These are phyloP conservation scores for Kluyveromyces sp. DNA, from an alignment of 1,139 yeast genomes.

Conservation along the genomic window DNA sequence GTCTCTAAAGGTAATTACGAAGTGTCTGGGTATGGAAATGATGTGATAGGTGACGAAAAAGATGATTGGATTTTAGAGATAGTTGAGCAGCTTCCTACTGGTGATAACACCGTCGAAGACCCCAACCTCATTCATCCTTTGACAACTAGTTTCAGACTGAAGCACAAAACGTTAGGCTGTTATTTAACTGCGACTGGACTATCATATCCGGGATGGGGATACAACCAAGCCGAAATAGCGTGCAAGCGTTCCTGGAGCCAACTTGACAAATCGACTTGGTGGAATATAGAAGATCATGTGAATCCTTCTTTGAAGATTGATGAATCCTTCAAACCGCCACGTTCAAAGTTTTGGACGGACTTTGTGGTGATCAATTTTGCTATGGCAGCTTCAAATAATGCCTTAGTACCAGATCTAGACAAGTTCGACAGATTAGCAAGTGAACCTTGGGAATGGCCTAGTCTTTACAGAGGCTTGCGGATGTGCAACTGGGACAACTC, in stretches of 20 bases:
- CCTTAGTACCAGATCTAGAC: slow-evolving; percentile 65
- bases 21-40: slow-evolving; percentile 62
- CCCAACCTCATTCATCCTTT: slow-evolving; percentile 51
- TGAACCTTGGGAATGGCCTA: slow-evolving; percentile 81
- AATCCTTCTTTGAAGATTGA: slow-evolving; percentile 41
- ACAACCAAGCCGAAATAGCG: slow-evolving; percentile 71
- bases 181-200: slow-evolving; percentile 68
- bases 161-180: slow-evolving; percentile 58
- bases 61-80: slow-evolving; percentile 73
- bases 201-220: slow-evolving; percentile 75
- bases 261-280: slow-evolving; percentile 66
- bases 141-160: slow-evolving; percentile 61
- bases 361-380: slow-evolving; percentile 63
- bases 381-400: slow-evolving; percentile 75
- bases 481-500: slow-evolving; percentile 59
- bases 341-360: slow-evolving; percentile 63
- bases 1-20: slow-evolving; percentile 49
- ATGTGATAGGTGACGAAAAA: slow-evolving; percentile 47
- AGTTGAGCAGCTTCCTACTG: slow-evolving; percentile 49
- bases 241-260: slow-evolving; percentile 48
- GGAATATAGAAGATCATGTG: slow-evolving; percentile 69
- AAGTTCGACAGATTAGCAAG: slow-evolving; percentile 60
- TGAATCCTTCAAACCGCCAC: slow-evolving; percentile 50
- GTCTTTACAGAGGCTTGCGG: slow-evolving; percentile 53
- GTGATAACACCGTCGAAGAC: slow-evolving; percentile 36